Evolutionary conservation across 768 basidiomycete species (phyloP), one percentile per base, ranked within the genome.

Genomic region (Candolleomyces aberdarensis): DNA sequence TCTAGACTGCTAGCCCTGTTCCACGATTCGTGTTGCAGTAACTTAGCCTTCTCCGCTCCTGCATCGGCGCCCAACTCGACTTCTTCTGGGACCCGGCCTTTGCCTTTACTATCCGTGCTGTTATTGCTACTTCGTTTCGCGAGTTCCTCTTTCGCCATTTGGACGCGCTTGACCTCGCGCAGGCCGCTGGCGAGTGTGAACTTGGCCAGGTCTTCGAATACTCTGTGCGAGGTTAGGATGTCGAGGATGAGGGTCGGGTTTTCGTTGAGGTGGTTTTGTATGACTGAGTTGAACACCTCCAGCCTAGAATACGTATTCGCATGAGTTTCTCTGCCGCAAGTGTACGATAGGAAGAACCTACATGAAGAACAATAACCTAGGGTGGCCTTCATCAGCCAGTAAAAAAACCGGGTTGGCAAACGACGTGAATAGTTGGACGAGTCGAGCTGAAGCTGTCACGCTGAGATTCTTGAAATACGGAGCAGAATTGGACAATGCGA

Each of bases 381-480:
- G 97, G 69, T 98, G 94, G 7, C 96, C 94, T 73, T 98, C 97
- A 63, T 98, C 97, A 3, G 92, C 88, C 19, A 99, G 75, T 39
- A 98, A 76, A 73, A 98, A 98, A 2, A 86, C 76, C 0, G 97
- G 92, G 61, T 89, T 92, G 5, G 94, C 88, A 70, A 99, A 96
- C 0, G 96, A 93, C 31, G 84, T 88, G 75, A 97, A 94, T 6
- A 98, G 82, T 72, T 97, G 94, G 40, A 96, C 71, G 7, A 99
- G 80, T 17, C 92, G 83, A 5, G 91, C 89, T 3, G 94, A 90
- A 13, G 94, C 86, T 36, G 87, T 85, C 52, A 94, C 84, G 44
- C 87, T 87, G 20, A 97, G 78, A 64, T 90, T 84, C 72, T 87
- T 88, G 66, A 97, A 84, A 72, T 92, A 88, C 0, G 96, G 95